Conservation (phyloP, 768 basidiomycete species). For the Xerocomellus intermedius region DNA sequence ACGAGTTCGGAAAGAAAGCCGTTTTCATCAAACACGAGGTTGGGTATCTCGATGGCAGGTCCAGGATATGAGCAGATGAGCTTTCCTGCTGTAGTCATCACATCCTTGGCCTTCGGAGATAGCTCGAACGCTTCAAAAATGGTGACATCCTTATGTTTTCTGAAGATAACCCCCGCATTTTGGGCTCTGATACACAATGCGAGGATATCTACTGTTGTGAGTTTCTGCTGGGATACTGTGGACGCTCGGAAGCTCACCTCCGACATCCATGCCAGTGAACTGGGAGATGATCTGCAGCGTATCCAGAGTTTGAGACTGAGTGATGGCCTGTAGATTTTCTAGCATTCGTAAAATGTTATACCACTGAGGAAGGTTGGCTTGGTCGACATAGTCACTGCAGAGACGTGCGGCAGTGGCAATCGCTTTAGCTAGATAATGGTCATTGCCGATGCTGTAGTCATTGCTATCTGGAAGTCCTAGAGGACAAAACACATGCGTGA, state of each 20-base stretch:
- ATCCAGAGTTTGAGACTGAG: background rate
- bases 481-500: constrained; percentile 45
- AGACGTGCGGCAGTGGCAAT: constrained; percentile 18
- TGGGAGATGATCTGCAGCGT: constrained; percentile 11
- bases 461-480: constrained; percentile 38
- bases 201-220: constrained; percentile 32
- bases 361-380: constrained; percentile 27
- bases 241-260: constrained; percentile 14
- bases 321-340: constrained; percentile 10
- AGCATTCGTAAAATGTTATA: constrained; percentile 29
- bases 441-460: constrained; percentile 27
- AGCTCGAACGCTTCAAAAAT: constrained; percentile 47
- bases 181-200: constrained; percentile 42
- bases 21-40: constrained; percentile 18
- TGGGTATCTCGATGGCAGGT: constrained; percentile 38
- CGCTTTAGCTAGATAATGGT: constrained; percentile 26
- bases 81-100: constrained; percentile 42
- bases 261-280: constrained; percentile 16
- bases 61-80: constrained; percentile 45
- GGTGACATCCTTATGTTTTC: constrained; percentile 25
- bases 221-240: background rate
- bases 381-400: constrained; percentile 12
- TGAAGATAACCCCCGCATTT: constrained; percentile 47
- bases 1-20: no score
- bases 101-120: constrained; percentile 33